Evolutionary conservation across 176 grass and related monocot genomes (phyloP).

Genomic region (Ensete glaucum): DNA sequence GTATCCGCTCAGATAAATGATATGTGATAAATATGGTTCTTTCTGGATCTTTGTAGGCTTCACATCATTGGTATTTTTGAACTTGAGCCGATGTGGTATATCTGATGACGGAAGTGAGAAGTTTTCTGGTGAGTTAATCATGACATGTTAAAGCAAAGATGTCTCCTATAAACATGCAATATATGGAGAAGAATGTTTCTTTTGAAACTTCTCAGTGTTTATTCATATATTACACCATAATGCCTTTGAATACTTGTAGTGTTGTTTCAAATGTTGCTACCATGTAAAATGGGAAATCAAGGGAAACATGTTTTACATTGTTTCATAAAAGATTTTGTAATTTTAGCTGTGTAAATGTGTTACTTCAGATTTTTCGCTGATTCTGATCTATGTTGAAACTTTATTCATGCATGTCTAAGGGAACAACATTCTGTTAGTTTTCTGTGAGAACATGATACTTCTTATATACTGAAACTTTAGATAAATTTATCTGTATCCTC

Average conservation of each 20-base stretch:
- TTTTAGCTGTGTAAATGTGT: background rate
- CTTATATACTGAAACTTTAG: too few relatives aligned
- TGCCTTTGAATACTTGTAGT: background rate
- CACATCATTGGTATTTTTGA: slow-evolving; percentile 54
- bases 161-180: background rate
- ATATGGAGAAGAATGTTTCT: background rate
- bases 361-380: background rate
- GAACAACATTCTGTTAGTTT: too few relatives aligned
- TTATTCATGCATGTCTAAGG: too few relatives aligned
- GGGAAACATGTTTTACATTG: background rate
- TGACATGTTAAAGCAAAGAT: background rate
- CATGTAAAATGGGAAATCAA: background rate
- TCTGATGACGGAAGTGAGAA: slow-evolving; percentile 71
- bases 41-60: slow-evolving; percentile 43
- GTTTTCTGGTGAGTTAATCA: slow-evolving; percentile 48
- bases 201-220: background rate
- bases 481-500: too few relatives aligned
- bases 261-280: background rate
- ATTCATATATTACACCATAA: background rate
- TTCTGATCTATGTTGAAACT: too few relatives aligned
- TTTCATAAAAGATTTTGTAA: background rate
- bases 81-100: slow-evolving; percentile 72
- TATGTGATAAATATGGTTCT: background rate
- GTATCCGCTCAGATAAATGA: background rate
- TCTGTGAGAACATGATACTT: too few relatives aligned